Evolutionary conservation across 176 grass and related monocot species (phyloP).

Genomic region (Oryza longistaminata): DNA sequence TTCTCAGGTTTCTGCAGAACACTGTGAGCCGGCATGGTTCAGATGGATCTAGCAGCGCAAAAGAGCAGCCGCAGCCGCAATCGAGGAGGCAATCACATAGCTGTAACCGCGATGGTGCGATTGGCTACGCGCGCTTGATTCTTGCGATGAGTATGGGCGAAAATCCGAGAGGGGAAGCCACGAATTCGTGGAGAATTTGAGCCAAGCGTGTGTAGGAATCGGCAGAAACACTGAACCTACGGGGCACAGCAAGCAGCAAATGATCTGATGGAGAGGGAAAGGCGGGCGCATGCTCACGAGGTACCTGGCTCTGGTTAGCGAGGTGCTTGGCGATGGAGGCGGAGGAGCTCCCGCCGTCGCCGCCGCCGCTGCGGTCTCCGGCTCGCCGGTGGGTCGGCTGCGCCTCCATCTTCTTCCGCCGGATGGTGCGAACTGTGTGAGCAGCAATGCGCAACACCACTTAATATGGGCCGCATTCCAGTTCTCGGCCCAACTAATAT

Average conservation of each 20-base stretch:
- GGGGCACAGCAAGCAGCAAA: neutral
- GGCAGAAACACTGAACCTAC: neutral
- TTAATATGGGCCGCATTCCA: too few species aligned
- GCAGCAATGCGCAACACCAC: too few species aligned
- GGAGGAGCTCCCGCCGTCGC: neutral
- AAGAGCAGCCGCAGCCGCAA: neutral
- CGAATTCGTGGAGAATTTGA: neutral
- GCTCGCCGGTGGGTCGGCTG: constrained; percentile 26
- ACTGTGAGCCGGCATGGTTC: neutral
- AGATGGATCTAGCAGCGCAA: neutral
- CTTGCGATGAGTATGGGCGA: too few species aligned
- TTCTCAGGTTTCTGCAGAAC: neutral
- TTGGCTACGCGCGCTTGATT: neutral
- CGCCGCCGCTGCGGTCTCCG: neutral
- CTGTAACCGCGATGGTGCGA: neutral
- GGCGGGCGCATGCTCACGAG: neutral
- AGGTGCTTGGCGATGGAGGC: constrained; percentile 27
- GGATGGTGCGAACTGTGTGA: neutral
- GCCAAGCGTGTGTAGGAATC: neutral
- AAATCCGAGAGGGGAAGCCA: neutral
- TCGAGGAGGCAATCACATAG: neutral
- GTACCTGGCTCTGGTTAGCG: constrained; percentile 35
- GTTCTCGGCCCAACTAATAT: too few species aligned
- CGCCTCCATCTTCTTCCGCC: constrained; percentile 9
- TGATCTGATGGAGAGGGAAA: neutral